phyloP scores from a whole-genome alignment of 2,329 filamentous ascomycete genomes.

The Trichoderma oligosporum region DNA sequence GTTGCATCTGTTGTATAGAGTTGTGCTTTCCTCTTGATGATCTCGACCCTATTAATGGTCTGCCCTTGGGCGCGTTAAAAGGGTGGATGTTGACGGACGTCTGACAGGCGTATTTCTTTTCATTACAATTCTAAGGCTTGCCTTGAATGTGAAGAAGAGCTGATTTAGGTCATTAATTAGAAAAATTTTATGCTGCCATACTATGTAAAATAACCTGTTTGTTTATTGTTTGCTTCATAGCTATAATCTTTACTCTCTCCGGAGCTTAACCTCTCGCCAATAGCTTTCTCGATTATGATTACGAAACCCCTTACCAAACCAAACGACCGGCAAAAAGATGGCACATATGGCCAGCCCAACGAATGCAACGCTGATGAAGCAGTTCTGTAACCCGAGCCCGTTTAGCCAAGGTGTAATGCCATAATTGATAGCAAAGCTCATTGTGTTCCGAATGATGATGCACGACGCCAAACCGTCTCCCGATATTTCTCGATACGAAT shows the following conservation, averaged over 20 bases:
- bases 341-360: constrained; percentile 38
- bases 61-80: constrained; percentile 71
- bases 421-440: constrained; percentile 36
- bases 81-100: constrained; percentile 84
- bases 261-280: constrained; percentile 22
- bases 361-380: constrained; percentile 41
- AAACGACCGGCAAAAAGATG: constrained; percentile 44
- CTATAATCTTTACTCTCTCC: not conserved
- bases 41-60: constrained; percentile 78
- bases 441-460: constrained; percentile 39
- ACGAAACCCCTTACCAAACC: constrained; percentile 39
- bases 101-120: constrained; percentile 74
- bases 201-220: no score
- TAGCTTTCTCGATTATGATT: constrained; percentile 22
- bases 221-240: not conserved
- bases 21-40: constrained; percentile 77
- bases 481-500: constrained; percentile 39
- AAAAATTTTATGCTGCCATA: no score
- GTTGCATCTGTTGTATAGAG: constrained; percentile 68
- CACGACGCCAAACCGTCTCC: constrained; percentile 39
- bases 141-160: constrained; percentile 51
- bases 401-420: constrained; percentile 45
- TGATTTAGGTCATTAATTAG: no score
- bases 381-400: constrained; percentile 41
- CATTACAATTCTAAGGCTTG: constrained; percentile 46